Percentiles rank a stretch among this genome's conserved stretches.
phyloP scores from a whole-genome alignment of 1,139 yeast species.

The Protomyces inouyei region DNA sequence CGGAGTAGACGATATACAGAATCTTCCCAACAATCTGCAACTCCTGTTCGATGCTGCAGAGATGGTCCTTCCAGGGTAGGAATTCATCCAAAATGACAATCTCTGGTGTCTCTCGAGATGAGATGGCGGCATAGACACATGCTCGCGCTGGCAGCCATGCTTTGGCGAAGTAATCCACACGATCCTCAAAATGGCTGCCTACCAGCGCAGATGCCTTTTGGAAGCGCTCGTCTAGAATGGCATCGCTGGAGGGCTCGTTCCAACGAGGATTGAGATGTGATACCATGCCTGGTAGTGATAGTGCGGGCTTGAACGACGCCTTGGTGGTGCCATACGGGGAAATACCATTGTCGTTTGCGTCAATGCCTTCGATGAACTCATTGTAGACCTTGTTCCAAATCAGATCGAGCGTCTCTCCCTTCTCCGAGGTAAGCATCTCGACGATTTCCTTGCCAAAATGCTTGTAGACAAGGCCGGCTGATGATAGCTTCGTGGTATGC shows the following conservation, averaged over 20 bases:
- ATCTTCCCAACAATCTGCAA: slow-evolving; percentile 51
- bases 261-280: slow-evolving; percentile 79
- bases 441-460: slow-evolving; percentile 86
- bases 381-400: slow-evolving; percentile 71
- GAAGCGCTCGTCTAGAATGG: slow-evolving; percentile 62
- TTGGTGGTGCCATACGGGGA: slow-evolving; percentile 51
- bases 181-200: slow-evolving; percentile 70
- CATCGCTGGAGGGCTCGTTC: slow-evolving; percentile 55
- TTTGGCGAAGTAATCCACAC: slow-evolving; percentile 67
- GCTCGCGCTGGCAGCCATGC: slow-evolving; percentile 90
- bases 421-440: slow-evolving; percentile 41
- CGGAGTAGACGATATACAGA: slow-evolving; percentile 75
- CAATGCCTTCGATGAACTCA: slow-evolving; percentile 84
- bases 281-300: slow-evolving; percentile 61
- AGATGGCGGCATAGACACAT: slow-evolving; percentile 66
- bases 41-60: slow-evolving; percentile 68
- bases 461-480: slow-evolving; percentile 82
- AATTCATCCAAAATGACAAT: slow-evolving; percentile 66
- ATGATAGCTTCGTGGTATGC: slow-evolving; percentile 69
- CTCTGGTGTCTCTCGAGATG: slow-evolving; percentile 39
- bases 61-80: slow-evolving; percentile 94
- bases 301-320: slow-evolving; percentile 44
- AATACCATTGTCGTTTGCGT: slow-evolving; percentile 95
- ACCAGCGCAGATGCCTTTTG: slow-evolving; percentile 68
- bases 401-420: slow-evolving; percentile 48